phyloP scores from a whole-genome alignment of 2,329 filamentous ascomycete species.

The Neofusicoccum sp. region DNA sequence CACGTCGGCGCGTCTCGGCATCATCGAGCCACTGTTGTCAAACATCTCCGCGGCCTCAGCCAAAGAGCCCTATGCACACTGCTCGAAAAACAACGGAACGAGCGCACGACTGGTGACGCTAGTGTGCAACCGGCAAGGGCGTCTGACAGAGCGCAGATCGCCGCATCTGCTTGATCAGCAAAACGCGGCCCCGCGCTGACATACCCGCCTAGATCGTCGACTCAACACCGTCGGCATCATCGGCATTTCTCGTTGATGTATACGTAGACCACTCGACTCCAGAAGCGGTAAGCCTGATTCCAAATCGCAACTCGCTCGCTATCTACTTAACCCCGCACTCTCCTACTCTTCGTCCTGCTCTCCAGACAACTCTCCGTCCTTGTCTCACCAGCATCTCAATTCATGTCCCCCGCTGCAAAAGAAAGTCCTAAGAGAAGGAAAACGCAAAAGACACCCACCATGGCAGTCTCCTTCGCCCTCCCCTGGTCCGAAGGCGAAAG shows the following conservation, averaged over 20 bases:
- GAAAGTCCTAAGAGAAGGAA: no score
- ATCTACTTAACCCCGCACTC: no score
- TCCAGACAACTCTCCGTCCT: background rate
- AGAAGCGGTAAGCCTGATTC: background rate
- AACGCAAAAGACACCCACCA: constrained; percentile 23
- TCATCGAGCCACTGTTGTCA: no score
- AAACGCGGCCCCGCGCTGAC: background rate
- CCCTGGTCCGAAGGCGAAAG: constrained; percentile 66
- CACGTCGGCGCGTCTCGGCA: no score
- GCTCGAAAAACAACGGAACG: no score
- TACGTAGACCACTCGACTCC: background rate
- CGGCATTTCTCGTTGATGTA: background rate
- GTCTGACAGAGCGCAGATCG: background rate
- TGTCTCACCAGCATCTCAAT: no score
- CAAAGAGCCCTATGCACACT: no score
- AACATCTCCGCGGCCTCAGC: no score
- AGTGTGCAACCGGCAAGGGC: background rate
- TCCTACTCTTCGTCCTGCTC: background rate
- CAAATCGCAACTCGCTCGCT: no score
- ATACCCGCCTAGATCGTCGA: no score
- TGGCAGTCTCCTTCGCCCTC: constrained; percentile 46
- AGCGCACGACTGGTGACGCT: no score
- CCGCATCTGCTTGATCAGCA: background rate
- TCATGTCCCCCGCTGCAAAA: background rate
- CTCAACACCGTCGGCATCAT: background rate